Evolutionary conservation across 768 basidiomycete species (phyloP).

Genomic region (Naematelia encephala): DNA sequence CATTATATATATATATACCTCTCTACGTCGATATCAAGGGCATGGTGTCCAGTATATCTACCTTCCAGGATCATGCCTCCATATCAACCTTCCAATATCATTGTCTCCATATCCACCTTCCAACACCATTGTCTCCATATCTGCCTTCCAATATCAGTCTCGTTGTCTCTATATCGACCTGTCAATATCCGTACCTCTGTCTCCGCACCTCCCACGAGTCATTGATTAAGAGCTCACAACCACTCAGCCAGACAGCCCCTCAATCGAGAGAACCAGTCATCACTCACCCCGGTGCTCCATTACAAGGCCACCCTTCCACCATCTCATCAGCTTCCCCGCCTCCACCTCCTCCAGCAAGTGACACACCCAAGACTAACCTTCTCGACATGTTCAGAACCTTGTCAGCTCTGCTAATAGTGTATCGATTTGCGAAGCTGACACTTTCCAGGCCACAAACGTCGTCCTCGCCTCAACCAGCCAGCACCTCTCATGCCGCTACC

Average conservation of each 20-base stretch:
- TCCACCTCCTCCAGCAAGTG: background rate
- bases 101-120: too few relatives aligned
- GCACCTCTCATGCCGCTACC: background rate
- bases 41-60: too few relatives aligned
- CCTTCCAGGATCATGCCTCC: too few relatives aligned
- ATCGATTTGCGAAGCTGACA: too few relatives aligned
- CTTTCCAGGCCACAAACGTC: background rate
- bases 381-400: background rate
- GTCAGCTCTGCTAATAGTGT: background rate
- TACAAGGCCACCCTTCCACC: background rate
- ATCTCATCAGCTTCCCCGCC: background rate
- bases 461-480: background rate
- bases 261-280: slow-evolving; percentile 16
- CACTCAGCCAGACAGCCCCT: slow-evolving; percentile 1
- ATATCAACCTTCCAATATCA: too few relatives aligned
- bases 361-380: background rate
- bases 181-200: too few relatives aligned
- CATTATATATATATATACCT: too few relatives aligned
- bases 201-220: background rate
- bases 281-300: slow-evolving; percentile 6
- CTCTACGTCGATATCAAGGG: too few relatives aligned
- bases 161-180: too few relatives aligned
- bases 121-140: too few relatives aligned
- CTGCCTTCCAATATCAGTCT: too few relatives aligned
- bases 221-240: background rate